Base-by-base conservation (phyloP, 2,329 filamentous ascomycete genomes). In the Keithomyces neogunnii region DNA sequence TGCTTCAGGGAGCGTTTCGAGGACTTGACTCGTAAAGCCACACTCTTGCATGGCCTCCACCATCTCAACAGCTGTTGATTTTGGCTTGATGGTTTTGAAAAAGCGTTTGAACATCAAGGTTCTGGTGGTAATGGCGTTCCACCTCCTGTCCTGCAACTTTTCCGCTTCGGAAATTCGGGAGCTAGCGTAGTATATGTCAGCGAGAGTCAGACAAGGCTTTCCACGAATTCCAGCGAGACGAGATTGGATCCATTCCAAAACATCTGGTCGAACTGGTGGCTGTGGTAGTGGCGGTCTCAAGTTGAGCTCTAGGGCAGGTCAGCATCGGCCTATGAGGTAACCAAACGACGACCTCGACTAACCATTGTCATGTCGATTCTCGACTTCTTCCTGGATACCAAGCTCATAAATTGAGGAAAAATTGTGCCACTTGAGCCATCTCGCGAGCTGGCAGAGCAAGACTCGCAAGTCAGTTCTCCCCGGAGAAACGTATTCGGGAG, bases 1-100 rank as follows among this genome's bases (percentile, higher is more conserved):
- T 30, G 88, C 84, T 66, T 95, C 89, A 2, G 93, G 92, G 1
- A 97, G 73, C 0, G 88, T 90, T 56, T 95, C 88, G 13, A 97
- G 76, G 47, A 91, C 72, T 29, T 78, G 73, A 8, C 70, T 68
- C 5, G 78, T 83, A 45, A 96, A 81, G 0, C 85, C 84, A 54
- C 84, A 84, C 43, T 81, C 73, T 53, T 85, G 76, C 70, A 96
- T 84, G 29, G 85, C 75, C 62, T 93, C 85, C 2, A 95, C 85
- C 56, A 86, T 80, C 56, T 85, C 78, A 4, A 78, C 72, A 31
- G 77, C 74, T 10, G 75, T 75, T 48, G 73, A 75, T 11, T 73
- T 71, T 7, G 72, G 67, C 13, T 70, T 73, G 26, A 86, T 69
- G 5, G 77, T 72, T 8, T 74, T 73, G 57, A 92, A 85, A 51